These are phyloP conservation scores for Creolimax fragrantissima DNA, from an alignment of 78 protist genomes.

Conservation along the genomic window DNA sequence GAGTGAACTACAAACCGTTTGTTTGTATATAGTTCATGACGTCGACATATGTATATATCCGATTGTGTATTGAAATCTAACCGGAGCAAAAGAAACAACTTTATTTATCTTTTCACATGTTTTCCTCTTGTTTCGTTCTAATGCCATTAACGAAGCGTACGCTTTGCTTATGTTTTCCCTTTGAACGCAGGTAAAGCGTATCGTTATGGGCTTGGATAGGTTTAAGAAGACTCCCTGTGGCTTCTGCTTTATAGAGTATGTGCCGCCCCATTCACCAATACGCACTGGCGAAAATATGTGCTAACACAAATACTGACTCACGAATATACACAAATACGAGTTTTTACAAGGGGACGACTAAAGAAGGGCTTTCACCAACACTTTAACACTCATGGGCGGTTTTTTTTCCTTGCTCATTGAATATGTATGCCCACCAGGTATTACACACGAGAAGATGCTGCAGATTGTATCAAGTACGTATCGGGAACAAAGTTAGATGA, in stretches of 20 bases:
- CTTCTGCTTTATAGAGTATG: slow-evolving; percentile 90
- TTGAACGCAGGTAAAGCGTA: slow-evolving; percentile 59
- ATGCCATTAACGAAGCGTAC: not conserved
- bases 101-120: no score
- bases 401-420: no score
- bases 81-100: no score
- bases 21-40: no score
- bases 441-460: slow-evolving; percentile 68
- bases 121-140: not conserved
- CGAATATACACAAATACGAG: not conserved
- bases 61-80: no score
- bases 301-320: not conserved
- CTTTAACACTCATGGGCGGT: no score
- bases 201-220: slow-evolving; percentile 88
- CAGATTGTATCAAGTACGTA: slow-evolving; percentile 53
- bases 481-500: slow-evolving; percentile 79
- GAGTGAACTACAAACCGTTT: no score
- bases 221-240: slow-evolving; percentile 86
- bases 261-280: not conserved
- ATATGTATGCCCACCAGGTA: slow-evolving; percentile 41
- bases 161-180: no score
- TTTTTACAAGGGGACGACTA: not conserved
- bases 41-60: no score
- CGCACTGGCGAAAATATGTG: not conserved
- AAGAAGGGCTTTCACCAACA: not conserved